phyloP scores from a whole-genome alignment of 345 rosid genomes.

The Euphorbia peplus region DNA sequence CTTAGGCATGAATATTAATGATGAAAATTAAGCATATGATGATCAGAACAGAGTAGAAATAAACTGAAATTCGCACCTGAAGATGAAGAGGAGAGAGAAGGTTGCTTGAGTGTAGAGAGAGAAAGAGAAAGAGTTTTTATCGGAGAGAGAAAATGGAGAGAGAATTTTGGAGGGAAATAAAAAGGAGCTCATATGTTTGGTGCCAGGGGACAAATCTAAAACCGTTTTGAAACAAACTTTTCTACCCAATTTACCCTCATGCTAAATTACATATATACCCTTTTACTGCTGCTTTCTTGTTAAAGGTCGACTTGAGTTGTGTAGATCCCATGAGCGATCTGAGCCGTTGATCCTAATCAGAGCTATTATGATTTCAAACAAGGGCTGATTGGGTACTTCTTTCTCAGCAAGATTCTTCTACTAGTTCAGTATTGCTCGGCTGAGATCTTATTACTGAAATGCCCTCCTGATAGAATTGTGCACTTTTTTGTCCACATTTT shows the following conservation, averaged over 20 bases:
- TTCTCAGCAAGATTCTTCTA: not conserved
- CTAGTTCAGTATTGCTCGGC: no score
- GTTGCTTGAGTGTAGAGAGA: not conserved
- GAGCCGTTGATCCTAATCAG: not conserved
- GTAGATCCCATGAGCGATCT: not conserved
- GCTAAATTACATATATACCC: not conserved
- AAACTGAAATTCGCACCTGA: slow-evolving; percentile 9
- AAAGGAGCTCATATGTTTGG: slow-evolving; percentile 13
- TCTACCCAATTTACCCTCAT: slow-evolving; percentile 9
- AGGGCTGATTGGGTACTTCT: no score
- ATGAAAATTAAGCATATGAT: not conserved
- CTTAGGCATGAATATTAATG: not conserved
- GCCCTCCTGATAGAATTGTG: no score
- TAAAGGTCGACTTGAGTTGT: not conserved
- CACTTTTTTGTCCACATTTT: no score
- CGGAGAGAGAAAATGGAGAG: slow-evolving; percentile 7
- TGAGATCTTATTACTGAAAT: no score
- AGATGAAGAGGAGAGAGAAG: not conserved
- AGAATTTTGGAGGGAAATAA: slow-evolving; percentile 31
- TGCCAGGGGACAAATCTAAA: not conserved
- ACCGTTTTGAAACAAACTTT: slow-evolving; percentile 19
- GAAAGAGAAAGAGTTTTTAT: slow-evolving; percentile 13
- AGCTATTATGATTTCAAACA: not conserved
- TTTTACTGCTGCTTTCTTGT: slow-evolving; percentile 4
- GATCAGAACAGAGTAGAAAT: not conserved